Percentiles rank a stretch among this genome's conserved stretches.
Evolutionary conservation across 495 filamentous ascomycete species (phyloP).

Genomic region (Hyphodiscus hymeniophilus): DNA sequence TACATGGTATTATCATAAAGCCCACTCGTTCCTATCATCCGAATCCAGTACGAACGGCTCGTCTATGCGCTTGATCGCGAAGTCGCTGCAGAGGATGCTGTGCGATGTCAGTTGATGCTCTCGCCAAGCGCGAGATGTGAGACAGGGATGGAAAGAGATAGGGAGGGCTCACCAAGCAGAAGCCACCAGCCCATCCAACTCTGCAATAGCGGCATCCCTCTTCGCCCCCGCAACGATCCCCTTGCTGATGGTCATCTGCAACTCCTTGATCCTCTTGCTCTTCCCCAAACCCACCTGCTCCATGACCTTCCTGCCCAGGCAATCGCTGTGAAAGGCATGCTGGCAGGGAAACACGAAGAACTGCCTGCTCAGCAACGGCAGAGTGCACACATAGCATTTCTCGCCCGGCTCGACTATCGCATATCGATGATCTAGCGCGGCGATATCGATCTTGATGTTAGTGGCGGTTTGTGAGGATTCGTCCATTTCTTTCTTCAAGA

Average conservation of each 20-base stretch:
- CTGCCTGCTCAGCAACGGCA: slow-evolving; percentile 79
- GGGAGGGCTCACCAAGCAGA: slow-evolving; percentile 57
- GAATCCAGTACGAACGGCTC: slow-evolving; percentile 72
- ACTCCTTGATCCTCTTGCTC: slow-evolving; percentile 71
- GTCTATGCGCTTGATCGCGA: slow-evolving; percentile 86
- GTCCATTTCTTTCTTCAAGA: slow-evolving; percentile 91
- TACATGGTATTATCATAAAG: slow-evolving; percentile 22
- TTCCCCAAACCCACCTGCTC: slow-evolving; percentile 65
- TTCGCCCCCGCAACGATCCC: slow-evolving; percentile 51
- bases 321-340: slow-evolving; percentile 95
- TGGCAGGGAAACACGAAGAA: slow-evolving; percentile 99
- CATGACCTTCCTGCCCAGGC: slow-evolving; percentile 73
- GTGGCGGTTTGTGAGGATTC: slow-evolving; percentile 77
- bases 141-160: slow-evolving; percentile 2
- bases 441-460: slow-evolving; percentile 82
- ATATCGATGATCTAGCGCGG: slow-evolving; percentile 75
- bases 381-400: slow-evolving; percentile 76
- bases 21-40: slow-evolving; percentile 78
- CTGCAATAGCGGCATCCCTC: slow-evolving; percentile 75
- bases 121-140: slow-evolving; percentile 9
- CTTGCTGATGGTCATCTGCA: slow-evolving; percentile 71
- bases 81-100: slow-evolving; percentile 85
- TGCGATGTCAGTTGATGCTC: background rate
- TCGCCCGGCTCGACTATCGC: slow-evolving; percentile 96
- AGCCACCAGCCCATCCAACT: slow-evolving; percentile 83